Evolutionary conservation across 495 filamentous ascomycete genomes (phyloP), one percentile per base, ranked within the genome.

Genomic region (Aspergillus leporis): DNA sequence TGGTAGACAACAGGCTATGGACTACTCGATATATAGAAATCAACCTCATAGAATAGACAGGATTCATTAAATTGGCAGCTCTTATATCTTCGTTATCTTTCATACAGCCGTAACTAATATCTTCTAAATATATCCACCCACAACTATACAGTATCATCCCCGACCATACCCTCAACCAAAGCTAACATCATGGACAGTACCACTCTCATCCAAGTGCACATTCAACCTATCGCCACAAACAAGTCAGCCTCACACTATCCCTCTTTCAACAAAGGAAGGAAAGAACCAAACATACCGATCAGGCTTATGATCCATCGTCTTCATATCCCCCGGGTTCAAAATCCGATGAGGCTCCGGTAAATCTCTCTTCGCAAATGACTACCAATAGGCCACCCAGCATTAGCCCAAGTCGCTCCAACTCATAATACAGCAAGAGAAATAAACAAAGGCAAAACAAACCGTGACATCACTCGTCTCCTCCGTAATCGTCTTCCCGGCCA

Each of bases 351-450:
- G 64, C 58, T 88, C 62, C 0, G 90, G 90, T 14, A 94, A 80
- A 36, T 93, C 90, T 38, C 76, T 78, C 70, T 87, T 91, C 56
- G 89, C 87, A 65, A 93, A 94, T 7, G 79, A 85, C 90, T 92
- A 61, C 30, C 16, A 40, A 16, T 18, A 22, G 22, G 4, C 8
- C 14, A 23, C 23, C 53, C 1, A 63, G 41, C 18, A 46, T 53
- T 25, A 52, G 31, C n/a, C n/a, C 31, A 40, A 16, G 32, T 47
- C 21, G n/a, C n/a, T n/a, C n/a, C n/a, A n/a, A n/a, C 23, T 18
- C 25, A 56, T 28, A 6, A 10, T 48, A 1, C 28, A 58, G 7
- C 25, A 22, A 16, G 14, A 45, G 45, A 16, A 21, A 7, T 31
- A 50, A 34, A 18, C 16, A 57, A 9, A 48, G 18, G 28, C 8